A percentile compares a stretch with the other conserved stretches of the same genome.
These are phyloP conservation scores for Scolecobasidium constrictum DNA, from an alignment of 2,329 filamentous ascomycete genomes.

Conservation along the genomic window DNA sequence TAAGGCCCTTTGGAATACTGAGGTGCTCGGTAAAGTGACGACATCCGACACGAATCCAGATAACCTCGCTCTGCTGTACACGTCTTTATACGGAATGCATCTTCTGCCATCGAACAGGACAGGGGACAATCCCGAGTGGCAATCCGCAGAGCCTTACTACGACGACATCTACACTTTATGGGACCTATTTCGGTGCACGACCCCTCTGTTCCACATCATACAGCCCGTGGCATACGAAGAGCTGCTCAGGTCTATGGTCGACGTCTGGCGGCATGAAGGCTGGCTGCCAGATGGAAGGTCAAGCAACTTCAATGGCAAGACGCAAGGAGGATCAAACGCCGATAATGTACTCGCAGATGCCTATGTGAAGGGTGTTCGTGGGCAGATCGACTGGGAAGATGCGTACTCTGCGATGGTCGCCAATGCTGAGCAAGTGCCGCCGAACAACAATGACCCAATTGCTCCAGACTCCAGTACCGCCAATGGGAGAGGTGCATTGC, in stretches of 20 bases:
- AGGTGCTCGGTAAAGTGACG: slow-evolving; percentile 53
- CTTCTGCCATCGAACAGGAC: slow-evolving; percentile 60
- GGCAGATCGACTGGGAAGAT: slow-evolving; percentile 49
- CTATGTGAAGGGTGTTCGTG: slow-evolving; percentile 56
- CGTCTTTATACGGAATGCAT: slow-evolving; percentile 59
- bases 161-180: slow-evolving; percentile 63
- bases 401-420: slow-evolving; percentile 30
- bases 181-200: slow-evolving; percentile 54
- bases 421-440: slow-evolving; percentile 53
- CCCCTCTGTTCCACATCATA: slow-evolving; percentile 53
- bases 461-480: slow-evolving; percentile 51
- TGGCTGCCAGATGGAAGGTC: slow-evolving; percentile 57
- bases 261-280: slow-evolving; percentile 55
- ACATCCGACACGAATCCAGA: slow-evolving; percentile 45
- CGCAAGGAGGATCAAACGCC: slow-evolving; percentile 59
- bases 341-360: slow-evolving; percentile 65
- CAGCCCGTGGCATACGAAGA: slow-evolving; percentile 53
- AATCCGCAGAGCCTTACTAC: slow-evolving; percentile 55
- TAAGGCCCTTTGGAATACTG: slow-evolving; percentile 46
- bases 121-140: slow-evolving; percentile 59
- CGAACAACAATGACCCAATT: slow-evolving; percentile 47
- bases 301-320: slow-evolving; percentile 57
- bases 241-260: slow-evolving; percentile 55
- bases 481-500: slow-evolving; percentile 56
- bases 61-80: slow-evolving; percentile 53